Evolutionary conservation across 257 asterid genomes (phyloP), one percentile per base, ranked within the genome.

Genomic region (Avicennia marina): DNA sequence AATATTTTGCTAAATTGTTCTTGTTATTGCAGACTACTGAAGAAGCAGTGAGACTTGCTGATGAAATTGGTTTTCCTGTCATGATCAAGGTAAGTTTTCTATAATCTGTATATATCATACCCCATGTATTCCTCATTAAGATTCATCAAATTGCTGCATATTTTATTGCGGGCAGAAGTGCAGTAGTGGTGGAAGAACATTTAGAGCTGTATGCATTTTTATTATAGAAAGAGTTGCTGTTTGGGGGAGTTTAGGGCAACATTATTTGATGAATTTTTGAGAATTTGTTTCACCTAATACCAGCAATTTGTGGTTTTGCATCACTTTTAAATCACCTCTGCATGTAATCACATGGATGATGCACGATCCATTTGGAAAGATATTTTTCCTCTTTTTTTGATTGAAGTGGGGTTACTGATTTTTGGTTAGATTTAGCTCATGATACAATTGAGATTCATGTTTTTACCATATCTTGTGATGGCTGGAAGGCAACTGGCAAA

Each of bases 31-130:
- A 88, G 98, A 93, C 79, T 66, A 89, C 87, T 52, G 97, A 93
- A 69, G 98, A 93, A 80, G 98, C 75, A 32, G 75, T 85, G 57
- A 85, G 46, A 71, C 76, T 93, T 47, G 98, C 98, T 5, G 84
- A 73, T 51, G 81, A 64, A 75, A 86, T 93, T 54, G 98, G 98
- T 64, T 93, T 53, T 64, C 98, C 98, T 39, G 98, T 93, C 63
- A 93, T 93, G 98, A 93, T 93, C 71, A 93, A 93, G 95, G 98
- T 88, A 80, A 68, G 56, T 62, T 60, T 44, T 49, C 26, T 48
- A 34, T 15, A 20, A 1, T 42, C n/a, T 13, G 11, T 50, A 11
- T 50, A 6, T 12, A 36, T 36, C 0, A 5, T 36, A 36, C 10
- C n/a, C n/a, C n/a, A 36, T 36, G 2, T 36, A 11, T 4, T 36